These are phyloP conservation scores for Sparassis latifolia DNA, from an alignment of 1,284 basidiomycete species.

Conservation along the genomic window DNA sequence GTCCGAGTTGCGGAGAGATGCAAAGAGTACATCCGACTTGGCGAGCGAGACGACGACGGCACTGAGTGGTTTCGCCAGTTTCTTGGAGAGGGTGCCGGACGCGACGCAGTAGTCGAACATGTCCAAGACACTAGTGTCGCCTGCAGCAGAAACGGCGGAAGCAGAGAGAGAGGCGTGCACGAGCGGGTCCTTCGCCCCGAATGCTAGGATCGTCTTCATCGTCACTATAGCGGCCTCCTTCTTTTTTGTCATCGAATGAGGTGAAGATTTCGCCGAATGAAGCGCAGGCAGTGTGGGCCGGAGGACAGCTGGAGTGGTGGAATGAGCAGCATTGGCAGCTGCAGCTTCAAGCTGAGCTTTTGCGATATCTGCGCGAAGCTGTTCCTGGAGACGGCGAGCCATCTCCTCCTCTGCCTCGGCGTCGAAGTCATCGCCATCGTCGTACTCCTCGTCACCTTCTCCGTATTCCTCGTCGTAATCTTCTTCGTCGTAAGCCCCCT, in stretches of 20 bases:
- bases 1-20: constrained; percentile 53
- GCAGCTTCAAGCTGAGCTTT: constrained; percentile 46
- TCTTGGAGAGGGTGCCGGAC: constrained; percentile 42
- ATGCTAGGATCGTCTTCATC: constrained; percentile 52
- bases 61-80: constrained; percentile 48
- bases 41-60: constrained; percentile 55
- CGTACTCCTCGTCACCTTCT: constrained; percentile 38
- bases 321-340: constrained; percentile 11
- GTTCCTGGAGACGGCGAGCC: constrained; percentile 58
- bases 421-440: constrained; percentile 58
- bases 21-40: constrained; percentile 56
- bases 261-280: neutral
- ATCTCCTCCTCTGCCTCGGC: constrained; percentile 69
- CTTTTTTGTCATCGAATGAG: neutral
- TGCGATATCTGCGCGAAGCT: constrained; percentile 66
- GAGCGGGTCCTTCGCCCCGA: constrained; percentile 47
- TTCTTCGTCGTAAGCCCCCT: constrained; percentile 9
- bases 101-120: constrained; percentile 43
- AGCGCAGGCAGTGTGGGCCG: neutral
- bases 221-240: constrained; percentile 39
- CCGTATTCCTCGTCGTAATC: constrained; percentile 29
- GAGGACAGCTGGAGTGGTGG: neutral
- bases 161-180: constrained; percentile 47
- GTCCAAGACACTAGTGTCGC: constrained; percentile 46
- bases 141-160: constrained; percentile 38